Evolutionary conservation across 2,329 filamentous ascomycete species (phyloP).

Genomic region (Venturia oleaginea): DNA sequence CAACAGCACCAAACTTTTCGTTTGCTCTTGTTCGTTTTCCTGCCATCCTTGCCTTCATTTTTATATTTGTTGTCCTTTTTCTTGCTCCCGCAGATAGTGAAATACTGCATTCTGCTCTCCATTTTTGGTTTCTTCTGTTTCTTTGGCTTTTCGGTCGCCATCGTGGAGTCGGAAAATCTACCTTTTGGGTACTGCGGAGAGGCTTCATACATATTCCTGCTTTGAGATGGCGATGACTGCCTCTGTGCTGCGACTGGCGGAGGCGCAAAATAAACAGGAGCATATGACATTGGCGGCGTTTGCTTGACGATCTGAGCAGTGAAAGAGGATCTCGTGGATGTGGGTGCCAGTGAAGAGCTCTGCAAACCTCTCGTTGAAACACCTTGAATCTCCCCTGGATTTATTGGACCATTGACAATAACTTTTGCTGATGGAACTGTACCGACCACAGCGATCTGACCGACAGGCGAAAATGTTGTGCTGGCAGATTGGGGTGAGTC

Average conservation of each 20-base stretch:
- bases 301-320: slow-evolving; percentile 11
- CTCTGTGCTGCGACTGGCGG: not conserved
- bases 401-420: not conserved
- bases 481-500: slow-evolving; percentile 7
- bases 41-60: slow-evolving; percentile 6
- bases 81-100: not conserved
- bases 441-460: slow-evolving; percentile 7
- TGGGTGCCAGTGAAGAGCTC: not conserved
- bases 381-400: not conserved
- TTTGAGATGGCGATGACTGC: not conserved
- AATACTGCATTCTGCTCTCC: not conserved
- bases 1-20: slow-evolving; percentile 21
- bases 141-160: not conserved
- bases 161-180: slow-evolving; percentile 4
- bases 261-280: not conserved
- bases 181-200: not conserved
- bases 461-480: slow-evolving; percentile 10
- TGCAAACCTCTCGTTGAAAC: not conserved
- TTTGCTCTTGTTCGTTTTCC: slow-evolving; percentile 25
- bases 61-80: not conserved
- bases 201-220: not conserved
- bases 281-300: not conserved
- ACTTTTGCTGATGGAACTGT: slow-evolving; percentile 2
- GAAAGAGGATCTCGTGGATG: slow-evolving; percentile 9
- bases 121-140: not conserved